Base-by-base conservation (phyloP, 305 asterid genomes). In the Fraxinus xanthoxyloides region DNA sequence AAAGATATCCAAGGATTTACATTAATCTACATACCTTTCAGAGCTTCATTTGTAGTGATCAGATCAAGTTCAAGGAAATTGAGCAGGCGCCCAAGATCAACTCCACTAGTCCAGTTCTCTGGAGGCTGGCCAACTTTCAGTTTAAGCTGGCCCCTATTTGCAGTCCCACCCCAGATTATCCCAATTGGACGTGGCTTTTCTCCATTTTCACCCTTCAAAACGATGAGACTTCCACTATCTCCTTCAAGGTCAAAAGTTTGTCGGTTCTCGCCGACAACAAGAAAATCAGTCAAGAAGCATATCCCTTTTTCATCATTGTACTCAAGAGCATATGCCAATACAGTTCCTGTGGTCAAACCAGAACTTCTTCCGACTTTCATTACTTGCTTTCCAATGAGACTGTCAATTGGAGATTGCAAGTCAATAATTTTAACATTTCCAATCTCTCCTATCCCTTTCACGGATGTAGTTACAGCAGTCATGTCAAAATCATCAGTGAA, bases 141-240 rank as follows among this genome's bases (percentile, higher is more conserved):
- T 89, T 96, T 96, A 31, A 96, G 97, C 73, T 98, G 92, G 34
- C 99, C 99, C 84, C 99, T 89, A 78, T 95, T 95, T 65, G 99
- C 99, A n/a, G 99, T 96, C 79, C 99, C 99, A 69, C 99, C 99
- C 99, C 99, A 96, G 36, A 96, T 96, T 82, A 96, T 94, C 79
- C 99, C 99, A 28, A 94, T 88, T 12, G 99, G 98, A 5, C 89
- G 89, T 15, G 98, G 91, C 84, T 91, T 91, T 86, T 90, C 98
- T 76, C 95, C 97, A 77, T 90, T 86, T 40, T 80, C 91, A 77
- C 97, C 93, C 86, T 89, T 96, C 82, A 96, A 78, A 81, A 92
- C 86, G 77, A 96, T 96, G 75, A 96, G 93, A 86, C 99, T 96
- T 79, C 99, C 99, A 9, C 99, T 96, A 87, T 96, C 99, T 84